A percentile compares a stretch with the other conserved stretches of the same genome.
phyloP scores from a whole-genome alignment of 768 basidiomycete species.

The Cystofilobasidium bisporidii region DNA sequence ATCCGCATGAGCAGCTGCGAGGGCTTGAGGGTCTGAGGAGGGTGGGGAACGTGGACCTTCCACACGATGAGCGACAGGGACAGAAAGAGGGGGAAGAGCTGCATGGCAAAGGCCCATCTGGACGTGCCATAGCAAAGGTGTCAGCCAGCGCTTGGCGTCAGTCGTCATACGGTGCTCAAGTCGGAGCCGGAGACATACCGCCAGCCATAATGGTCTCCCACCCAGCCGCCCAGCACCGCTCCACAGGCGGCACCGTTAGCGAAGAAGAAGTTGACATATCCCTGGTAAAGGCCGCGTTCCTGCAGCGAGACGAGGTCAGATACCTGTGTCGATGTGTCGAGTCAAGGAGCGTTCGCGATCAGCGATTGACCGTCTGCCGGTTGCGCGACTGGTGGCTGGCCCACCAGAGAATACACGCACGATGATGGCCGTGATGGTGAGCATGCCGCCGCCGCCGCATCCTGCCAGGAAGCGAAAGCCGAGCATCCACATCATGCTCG shows the following conservation, averaged over 20 bases:
- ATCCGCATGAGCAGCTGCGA: constrained; percentile 32
- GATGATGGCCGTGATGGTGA: neutral
- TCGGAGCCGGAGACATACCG: constrained; percentile 10
- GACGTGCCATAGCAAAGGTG: neutral
- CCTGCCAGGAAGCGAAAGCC: constrained; percentile 6
- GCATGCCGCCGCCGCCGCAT: constrained; percentile 21
- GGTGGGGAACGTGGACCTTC: constrained; percentile 33
- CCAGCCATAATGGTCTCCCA: constrained; percentile 34
- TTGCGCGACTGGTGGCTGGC: too few species aligned
- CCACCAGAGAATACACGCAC: too few species aligned
- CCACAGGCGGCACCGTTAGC: constrained; percentile 32
- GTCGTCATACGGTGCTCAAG: too few species aligned
- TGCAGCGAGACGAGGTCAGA: constrained; percentile 34
- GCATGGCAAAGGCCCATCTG: constrained; percentile 28
- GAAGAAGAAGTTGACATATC: constrained; percentile 32
- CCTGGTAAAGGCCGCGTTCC: constrained; percentile 37
- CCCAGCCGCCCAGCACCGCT: constrained; percentile 33
- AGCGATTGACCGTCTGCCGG: too few species aligned
- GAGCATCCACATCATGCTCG: constrained; percentile 11
- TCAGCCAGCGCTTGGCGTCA: neutral
- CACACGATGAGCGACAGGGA: constrained; percentile 30
- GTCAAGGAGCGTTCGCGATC: neutral
- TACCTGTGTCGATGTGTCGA: constrained; percentile 2
- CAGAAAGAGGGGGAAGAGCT: constrained; percentile 32
- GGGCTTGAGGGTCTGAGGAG: constrained; percentile 18